Conservation (phyloP, 371 early-diverging fungal genomes). For the Syncephalastrum sp. region DNA sequence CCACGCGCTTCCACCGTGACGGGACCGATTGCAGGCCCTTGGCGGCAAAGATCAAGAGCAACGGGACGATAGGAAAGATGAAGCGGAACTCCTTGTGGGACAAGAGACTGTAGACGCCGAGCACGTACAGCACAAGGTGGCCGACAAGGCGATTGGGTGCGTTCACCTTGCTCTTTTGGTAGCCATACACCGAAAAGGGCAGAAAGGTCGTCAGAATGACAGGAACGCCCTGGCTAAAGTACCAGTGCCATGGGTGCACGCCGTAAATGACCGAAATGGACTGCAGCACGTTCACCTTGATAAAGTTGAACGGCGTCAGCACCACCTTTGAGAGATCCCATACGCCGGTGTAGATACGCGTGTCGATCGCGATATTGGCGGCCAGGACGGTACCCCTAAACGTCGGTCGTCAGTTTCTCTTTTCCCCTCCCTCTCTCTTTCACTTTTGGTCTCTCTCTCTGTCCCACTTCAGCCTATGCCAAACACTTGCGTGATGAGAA, state of each 20-base stretch:
- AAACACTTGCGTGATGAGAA: constrained; percentile 28
- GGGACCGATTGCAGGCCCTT: constrained; percentile 39
- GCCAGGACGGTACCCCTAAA: constrained; percentile 38
- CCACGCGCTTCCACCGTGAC: constrained; percentile 17
- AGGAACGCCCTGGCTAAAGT: constrained; percentile 81
- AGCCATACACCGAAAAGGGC: constrained; percentile 48
- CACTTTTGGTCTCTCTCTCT: not conserved
- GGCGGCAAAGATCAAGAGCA: constrained; percentile 66
- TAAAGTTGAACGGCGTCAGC: constrained; percentile 74
- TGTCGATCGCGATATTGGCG: constrained; percentile 61
- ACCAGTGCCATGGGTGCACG: constrained; percentile 88
- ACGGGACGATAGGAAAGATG: constrained; percentile 82
- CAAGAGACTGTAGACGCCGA: constrained; percentile 70
- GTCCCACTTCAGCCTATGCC: too few relatives aligned
- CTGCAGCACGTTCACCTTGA: constrained; percentile 75
- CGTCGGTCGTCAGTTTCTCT: not conserved
- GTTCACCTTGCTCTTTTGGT: constrained; percentile 3
- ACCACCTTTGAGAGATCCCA: constrained; percentile 29
- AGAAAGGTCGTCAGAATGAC: constrained; percentile 72
- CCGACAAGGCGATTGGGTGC: constrained; percentile 1
- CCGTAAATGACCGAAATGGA: constrained; percentile 88
- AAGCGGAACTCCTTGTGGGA: constrained; percentile 95
- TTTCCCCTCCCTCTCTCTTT: not conserved
- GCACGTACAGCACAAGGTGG: constrained; percentile 42
- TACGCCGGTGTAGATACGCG: constrained; percentile 24